A percentile compares a stretch with the other conserved stretches of the same genome.
phyloP scores from a whole-genome alignment of 805 yeast species.

The Kazachstania taianensis region DNA sequence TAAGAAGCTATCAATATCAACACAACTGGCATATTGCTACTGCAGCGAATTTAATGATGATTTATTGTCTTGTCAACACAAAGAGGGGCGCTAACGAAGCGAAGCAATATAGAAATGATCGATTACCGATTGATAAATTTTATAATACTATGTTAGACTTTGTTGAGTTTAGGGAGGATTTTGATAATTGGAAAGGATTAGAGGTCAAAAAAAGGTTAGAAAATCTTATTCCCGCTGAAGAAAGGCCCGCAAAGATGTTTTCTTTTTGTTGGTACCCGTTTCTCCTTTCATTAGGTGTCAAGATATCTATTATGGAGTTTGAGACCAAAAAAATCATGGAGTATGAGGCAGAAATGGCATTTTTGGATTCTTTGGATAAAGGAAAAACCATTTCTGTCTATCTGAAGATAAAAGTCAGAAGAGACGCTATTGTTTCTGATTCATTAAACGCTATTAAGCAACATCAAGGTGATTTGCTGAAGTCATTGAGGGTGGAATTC shows the following conservation, averaged over 20 bases:
- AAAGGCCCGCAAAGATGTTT: constrained; percentile 7
- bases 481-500: constrained; percentile 70
- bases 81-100: constrained; percentile 4
- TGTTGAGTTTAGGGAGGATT: constrained; percentile 68
- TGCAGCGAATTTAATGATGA: constrained; percentile 49
- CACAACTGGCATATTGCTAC: constrained; percentile 73
- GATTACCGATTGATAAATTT: constrained; percentile 30
- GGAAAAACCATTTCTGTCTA: constrained; percentile 55
- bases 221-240: neutral
- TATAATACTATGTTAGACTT: constrained; percentile 79
- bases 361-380: constrained; percentile 59
- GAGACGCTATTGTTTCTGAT: constrained; percentile 60
- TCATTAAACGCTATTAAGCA: constrained; percentile 55
- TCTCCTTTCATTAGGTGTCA: constrained; percentile 69
- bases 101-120: constrained; percentile 16
- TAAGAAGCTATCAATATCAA: constrained; percentile 42
- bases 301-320: constrained; percentile 69
- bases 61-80: constrained; percentile 45
- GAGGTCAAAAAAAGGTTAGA: neutral
- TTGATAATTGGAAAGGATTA: constrained; percentile 54
- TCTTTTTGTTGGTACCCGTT: constrained; percentile 79
- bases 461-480: constrained; percentile 52
- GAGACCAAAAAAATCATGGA: constrained; percentile 79
- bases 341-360: constrained; percentile 80
- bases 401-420: constrained; percentile 56